Base-by-base conservation (phyloP, 208 protist species). In the Leishmania tropica region DNA sequence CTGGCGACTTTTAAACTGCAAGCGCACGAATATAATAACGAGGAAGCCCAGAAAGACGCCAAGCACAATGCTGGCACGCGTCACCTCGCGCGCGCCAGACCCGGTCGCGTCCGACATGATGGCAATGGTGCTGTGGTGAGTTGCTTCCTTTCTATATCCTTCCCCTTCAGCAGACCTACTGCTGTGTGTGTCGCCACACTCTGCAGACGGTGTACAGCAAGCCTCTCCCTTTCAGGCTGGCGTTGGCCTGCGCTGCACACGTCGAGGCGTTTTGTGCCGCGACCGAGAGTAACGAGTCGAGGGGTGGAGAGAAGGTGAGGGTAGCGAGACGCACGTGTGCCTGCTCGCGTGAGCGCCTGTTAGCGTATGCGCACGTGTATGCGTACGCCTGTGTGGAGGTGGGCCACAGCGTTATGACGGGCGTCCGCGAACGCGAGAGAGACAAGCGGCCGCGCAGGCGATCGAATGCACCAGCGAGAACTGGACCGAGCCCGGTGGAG, bases 1-100 rank as follows among this genome's bases (percentile, higher is more conserved):
- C 84, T 93, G 82, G 21, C 86, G 84, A 19, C 60, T 85, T 47
- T 87, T 85, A 28, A 91, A 15, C 62, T 89, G 60, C 45, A 90
- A 72, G 2, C 72, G 77, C 37, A 84, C 48, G 42, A 86, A 51
- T 54, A 88, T 7, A 7, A 85, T 53, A 5, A 87, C 48, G 28
- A 88, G 13, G 42, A 85, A 31, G 68, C 76, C 83, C 11, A 89
- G 17, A 17, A 92, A 48, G 60, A 71, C 51, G 48, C 75, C 85
- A 37, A 93, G 40, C 21, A 85, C 19, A 28, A 87, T 45, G 60
- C 82, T 65, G 1, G 85, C 21, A 13, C 24, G 31, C 21, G n/a
- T 45, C 17, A 74, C 67, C 75, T 83, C 83, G 10, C 51, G 42
- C 28, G 19, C 68, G 51, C 28, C 48, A 8, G 73, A 54, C 13